Evolutionary conservation across 176 grass and related monocot genomes (phyloP).

Genomic region (Thinopyrum elongatum): DNA sequence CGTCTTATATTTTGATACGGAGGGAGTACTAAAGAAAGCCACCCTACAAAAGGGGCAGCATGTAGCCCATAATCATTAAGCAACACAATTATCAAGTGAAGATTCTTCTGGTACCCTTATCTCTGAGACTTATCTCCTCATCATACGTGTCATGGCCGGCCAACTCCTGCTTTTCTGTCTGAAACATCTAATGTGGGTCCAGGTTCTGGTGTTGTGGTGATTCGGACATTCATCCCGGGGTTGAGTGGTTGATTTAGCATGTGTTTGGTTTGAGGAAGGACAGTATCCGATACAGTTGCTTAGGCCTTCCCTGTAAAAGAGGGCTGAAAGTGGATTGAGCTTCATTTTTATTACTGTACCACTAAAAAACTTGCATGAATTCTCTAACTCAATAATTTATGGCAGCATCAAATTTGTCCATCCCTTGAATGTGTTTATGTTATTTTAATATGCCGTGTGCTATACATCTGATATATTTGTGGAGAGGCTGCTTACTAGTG

Average conservation of each 20-base stretch:
- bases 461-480: neutral
- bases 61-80: neutral
- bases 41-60: neutral
- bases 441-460: neutral
- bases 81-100: neutral
- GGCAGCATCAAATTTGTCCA: neutral
- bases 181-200: neutral
- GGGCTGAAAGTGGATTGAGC: neutral
- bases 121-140: neutral
- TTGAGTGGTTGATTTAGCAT: conserved; percentile 11
- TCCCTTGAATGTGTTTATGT: neutral
- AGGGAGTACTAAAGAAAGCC: neutral
- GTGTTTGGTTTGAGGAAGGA: neutral
- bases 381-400: neutral
- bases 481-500: neutral
- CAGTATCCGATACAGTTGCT: neutral
- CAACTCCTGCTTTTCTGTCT: neutral
- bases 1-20: no score
- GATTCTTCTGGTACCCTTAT: neutral
- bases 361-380: neutral
- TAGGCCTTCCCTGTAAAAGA: neutral
- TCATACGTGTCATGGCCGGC: neutral
- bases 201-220: neutral
- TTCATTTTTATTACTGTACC: neutral
- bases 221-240: neutral